Conservation (phyloP, 2,329 filamentous ascomycete genomes). For the Fusarium sp. region DNA sequence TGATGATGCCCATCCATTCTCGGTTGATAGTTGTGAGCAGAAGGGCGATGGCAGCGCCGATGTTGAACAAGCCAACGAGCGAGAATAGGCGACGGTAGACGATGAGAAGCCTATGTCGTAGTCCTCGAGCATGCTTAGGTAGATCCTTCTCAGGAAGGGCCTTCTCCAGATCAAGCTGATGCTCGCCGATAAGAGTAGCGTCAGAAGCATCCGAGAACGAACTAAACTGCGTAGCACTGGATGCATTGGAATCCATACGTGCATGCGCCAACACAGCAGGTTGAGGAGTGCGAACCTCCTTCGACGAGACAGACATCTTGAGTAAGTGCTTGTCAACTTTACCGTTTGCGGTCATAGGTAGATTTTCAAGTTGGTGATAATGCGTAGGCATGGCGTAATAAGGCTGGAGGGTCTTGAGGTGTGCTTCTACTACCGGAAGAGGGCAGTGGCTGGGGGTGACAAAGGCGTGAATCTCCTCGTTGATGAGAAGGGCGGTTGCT, state of each 20-base stretch:
- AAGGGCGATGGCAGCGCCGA: conserved; percentile 60
- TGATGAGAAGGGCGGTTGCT: conserved; percentile 61
- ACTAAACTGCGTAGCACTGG: conserved; percentile 44
- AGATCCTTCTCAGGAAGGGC: conserved; percentile 58
- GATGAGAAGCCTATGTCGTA: conserved; percentile 61
- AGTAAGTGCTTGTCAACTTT: conserved; percentile 67
- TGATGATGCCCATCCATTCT: conserved; percentile 56
- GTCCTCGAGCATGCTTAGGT: conserved; percentile 53
- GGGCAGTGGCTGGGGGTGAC: conserved; percentile 55
- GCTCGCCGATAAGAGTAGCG: conserved; percentile 38
- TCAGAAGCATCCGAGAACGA: conserved; percentile 35
- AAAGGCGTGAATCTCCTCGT: conserved; percentile 63
- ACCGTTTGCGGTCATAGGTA: conserved; percentile 67
- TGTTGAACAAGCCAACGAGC: conserved; percentile 64
- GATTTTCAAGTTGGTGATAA: conserved; percentile 56
- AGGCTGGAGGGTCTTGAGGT: conserved; percentile 60
- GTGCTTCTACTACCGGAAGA: conserved; percentile 53
- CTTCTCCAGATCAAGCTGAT: conserved; percentile 46
- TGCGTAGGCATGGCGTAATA: conserved; percentile 66
- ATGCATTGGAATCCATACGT: conserved; percentile 47
- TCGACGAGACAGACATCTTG: neutral
- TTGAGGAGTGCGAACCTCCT: conserved; percentile 16
- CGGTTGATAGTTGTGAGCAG: conserved; percentile 52
- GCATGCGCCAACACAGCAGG: conserved; percentile 31
- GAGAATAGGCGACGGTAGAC: conserved; percentile 69